Base-by-base conservation (phyloP, 2,329 filamentous ascomycete species). In the Diaporthe eres region DNA sequence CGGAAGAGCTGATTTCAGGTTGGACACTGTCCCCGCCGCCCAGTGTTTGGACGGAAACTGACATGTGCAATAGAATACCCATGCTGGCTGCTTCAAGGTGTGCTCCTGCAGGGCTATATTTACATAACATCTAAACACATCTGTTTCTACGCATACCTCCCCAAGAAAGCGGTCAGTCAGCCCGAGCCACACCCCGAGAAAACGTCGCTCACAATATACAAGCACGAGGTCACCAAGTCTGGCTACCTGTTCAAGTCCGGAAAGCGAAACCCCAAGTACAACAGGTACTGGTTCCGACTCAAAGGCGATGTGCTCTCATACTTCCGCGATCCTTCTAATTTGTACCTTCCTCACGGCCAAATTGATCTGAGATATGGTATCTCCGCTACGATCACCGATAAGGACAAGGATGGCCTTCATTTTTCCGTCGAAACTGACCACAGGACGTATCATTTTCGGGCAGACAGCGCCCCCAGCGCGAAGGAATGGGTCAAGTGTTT, bases 61-160 rank as follows among this genome's bases (percentile, higher is more conserved):
- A 82, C 75, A 22, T 39, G 2, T 13, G 8, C 5, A 65, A 49
- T 83, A 91, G 96, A 98, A 86, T 98, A 97, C 82, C 94, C 95
- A 12, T 98, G 96, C 85, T 98, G 95, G 92, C 87, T 98, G 53
- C 86, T 98, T 47, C 95, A 98, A 83, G 98, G 94, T 81, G 95
- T 98, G 60, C 87, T 98, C 42, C 89, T 98, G 12, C 95, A 98
- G 82, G 97, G 97, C 8, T 98, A 97, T 83, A 93, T 99, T 90
- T 98, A 98, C 85, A 94, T 99, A 81, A 98, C 97, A 0, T 89
- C 94, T 77, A 94, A 93, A 80, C 97, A 99, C 82, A 94, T 98
- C 77, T 98, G 96, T 85, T 99, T 98, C 83, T 98, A 98, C 82
- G 95, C 97, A 53, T 98, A 98, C 82, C 89, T 98, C n/a, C 95